Evolutionary conservation across 495 filamentous ascomycete genomes (phyloP), one percentile per base, ranked within the genome.

Genomic region (Trichoderma erinaceum): DNA sequence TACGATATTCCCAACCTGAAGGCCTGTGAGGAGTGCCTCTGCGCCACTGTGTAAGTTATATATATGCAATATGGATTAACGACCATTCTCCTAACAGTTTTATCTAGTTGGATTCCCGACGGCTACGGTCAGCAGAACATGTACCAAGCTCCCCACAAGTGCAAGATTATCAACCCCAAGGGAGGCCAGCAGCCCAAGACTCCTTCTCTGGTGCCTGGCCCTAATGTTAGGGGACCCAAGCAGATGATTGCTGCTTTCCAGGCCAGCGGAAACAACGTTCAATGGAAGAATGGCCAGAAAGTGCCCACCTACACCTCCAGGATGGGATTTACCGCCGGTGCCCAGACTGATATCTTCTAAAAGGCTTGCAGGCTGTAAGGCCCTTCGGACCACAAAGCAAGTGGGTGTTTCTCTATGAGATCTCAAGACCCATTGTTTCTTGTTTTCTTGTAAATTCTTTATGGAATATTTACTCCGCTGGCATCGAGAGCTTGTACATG

Each of bases 101-200:
- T n/a, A 29, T 15, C 8, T 25, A 61, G 56, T 21, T 61, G 56
- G 56, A 32, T 61, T 12, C 56, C 56, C 25, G 13, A 61, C 7
- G 56, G 56, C 12, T 61, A 61, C 7, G 56, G 56, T 13, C 56
- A 61, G 56, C 56, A 61, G 56, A 61, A 61, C 56, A 61, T 61
- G 56, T 61, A 61, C 56, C 29, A 32, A 7, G 56, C 56, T 32
- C 10, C 56, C 6, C 23, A 61, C 56, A 61, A 61, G 56, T 32
- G 56, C 56, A 29, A 27, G 10, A 61, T 61, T 18, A 32, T 61
- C 25, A 61, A 61, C 56, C 56, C 56, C 56, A 61, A 32, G 4
- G 56, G 56, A 10, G 56, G 56, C 56, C 56, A 61, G 56, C 56
- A 61, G 27, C 56, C 56, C 56, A 61, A 61, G 56, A 61, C 56